Evolutionary conservation across 495 filamentous ascomycete genomes (phyloP), one percentile per base, ranked within the genome.

Genomic region (Tuber aestivum): DNA sequence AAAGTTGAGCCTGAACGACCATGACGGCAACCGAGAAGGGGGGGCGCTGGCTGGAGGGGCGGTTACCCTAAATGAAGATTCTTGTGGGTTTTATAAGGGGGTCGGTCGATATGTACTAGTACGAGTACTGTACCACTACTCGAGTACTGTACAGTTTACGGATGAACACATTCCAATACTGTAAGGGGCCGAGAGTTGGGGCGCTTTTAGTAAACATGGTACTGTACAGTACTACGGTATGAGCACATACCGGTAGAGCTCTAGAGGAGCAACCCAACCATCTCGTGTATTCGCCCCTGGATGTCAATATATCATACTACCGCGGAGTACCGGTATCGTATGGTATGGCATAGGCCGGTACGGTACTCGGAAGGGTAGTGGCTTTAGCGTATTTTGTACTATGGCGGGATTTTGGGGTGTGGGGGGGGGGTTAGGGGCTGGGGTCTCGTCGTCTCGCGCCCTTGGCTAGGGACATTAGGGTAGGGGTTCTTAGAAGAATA

Each of bases 401-500:
- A 65, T 32, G 56, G 56, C 27, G 32, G 56, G 56, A 65, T 65
- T 35, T 65, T 65, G 32, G 27, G 32, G 27, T 14, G 14, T 8
- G 56, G 56, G 56, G 50, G n/a, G 56, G 56, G 50, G 23, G n/a
- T 32, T 32, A 12, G 27, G n/a, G 27, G 56, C 7, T 40, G 38
- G 38, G n/a, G n/a, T n/a, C n/a, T n/a, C n/a, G n/a, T n/a, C n/a
- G 56, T 65, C 56, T 35, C 32, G 56, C 27, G 27, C 1, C 1
- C 27, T 65, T 8, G 4, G 27, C 20, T 20, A 35, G 32, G 56
- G 27, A 65, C 32, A 65, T 65, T 65, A 65, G 56, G 56, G 56
- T 65, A 65, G 56, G 56, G 56, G 56, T 65, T 65, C 56, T 65
- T 65, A 35, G 56, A 65, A 65, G 56, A 65, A 65, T 65, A 65